Evolutionary conservation across 192 early-diverging fungal genomes (phyloP), one percentile per base, ranked within the genome.

Genomic region (Linnemannia schmuckeri): DNA sequence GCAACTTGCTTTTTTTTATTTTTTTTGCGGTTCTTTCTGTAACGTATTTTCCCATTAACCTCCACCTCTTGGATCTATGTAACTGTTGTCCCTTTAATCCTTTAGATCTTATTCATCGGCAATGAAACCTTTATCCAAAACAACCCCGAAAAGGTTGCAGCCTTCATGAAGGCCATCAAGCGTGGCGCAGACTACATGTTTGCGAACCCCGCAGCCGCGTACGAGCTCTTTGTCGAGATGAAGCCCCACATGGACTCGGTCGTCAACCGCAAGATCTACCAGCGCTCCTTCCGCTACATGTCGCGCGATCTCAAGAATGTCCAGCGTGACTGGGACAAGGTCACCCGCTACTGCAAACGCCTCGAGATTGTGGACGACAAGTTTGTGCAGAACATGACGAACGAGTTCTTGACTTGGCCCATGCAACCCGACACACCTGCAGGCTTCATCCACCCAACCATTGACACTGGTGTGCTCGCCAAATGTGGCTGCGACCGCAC

Each of bases 251-350:
- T 94, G 84, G 82, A 83, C 61, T 79, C 74, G 55, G 81, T 80
- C 10, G 75, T 92, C 54, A 90, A 94, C 83, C 88, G 90, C 74
- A 91, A 92, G 79, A 94, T 94, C 82, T 94, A 88, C 79, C 89
- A 93, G 55, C 87, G 93, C 27, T 92, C 91, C 7, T 89, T 93
- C 83, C 88, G 88, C 33, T 94, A 93, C 89, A 93, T 94, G 84
- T 94, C 93, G 22, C 78, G 75, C 37, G 88, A 90, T 52, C 38
- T 90, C 61, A 88, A 92, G 88, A 93, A 93, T 76, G 92, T 94
- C 9, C 89, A 90, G 61, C 90, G 93, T 27, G 93, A 93, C 77
- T 94, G 93, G 93, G 89, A 89, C 80, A 94, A 94, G 82, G 93
- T 94, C 15, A 93, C 92, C 74, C 89, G 88, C 49, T 93, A 93